Evolutionary conservation across 768 basidiomycete species (phyloP).

Genomic region (Sistotremastrum niveocremeum): DNA sequence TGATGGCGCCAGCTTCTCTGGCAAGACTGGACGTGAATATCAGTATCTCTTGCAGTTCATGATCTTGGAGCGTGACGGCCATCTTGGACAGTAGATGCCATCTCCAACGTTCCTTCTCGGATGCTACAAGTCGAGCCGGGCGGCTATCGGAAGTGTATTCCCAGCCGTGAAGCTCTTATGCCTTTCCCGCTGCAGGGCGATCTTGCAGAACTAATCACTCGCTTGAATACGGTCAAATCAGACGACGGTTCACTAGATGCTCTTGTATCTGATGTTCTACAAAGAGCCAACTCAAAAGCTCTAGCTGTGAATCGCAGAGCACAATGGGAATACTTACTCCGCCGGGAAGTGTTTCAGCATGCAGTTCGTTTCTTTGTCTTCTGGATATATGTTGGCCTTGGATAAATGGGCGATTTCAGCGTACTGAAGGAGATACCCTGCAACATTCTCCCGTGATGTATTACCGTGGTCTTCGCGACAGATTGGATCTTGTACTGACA

Average conservation of each 20-base stretch:
- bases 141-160: too few relatives aligned
- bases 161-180: too few relatives aligned
- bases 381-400: background rate
- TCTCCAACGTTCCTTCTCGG: too few relatives aligned
- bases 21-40: conserved; percentile 61
- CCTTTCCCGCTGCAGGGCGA: too few relatives aligned
- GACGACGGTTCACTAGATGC: background rate
- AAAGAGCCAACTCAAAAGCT: conserved; percentile 1
- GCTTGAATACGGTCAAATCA: background rate
- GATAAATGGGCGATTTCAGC: conserved; percentile 23
- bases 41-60: conserved; percentile 48
- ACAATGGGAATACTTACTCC: conserved; percentile 64
- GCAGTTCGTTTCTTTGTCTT: conserved; percentile 37
- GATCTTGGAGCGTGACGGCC: too few relatives aligned
- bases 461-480: conserved; percentile 44
- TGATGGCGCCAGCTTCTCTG: conserved; percentile 58
- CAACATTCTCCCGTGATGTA: conserved; percentile 39
- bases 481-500: conserved; percentile 59
- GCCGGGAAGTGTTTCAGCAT: conserved; percentile 55
- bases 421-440: conserved; percentile 53
- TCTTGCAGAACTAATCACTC: too few relatives aligned
- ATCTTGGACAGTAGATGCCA: too few relatives aligned
- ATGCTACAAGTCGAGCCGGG: too few relatives aligned
- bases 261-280: conserved; percentile 3
- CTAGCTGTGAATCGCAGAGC: conserved; percentile 45